These are phyloP conservation scores for Adansonia grandidieri DNA, from an alignment of 441 rosid genomes.

Conservation along the genomic window DNA sequence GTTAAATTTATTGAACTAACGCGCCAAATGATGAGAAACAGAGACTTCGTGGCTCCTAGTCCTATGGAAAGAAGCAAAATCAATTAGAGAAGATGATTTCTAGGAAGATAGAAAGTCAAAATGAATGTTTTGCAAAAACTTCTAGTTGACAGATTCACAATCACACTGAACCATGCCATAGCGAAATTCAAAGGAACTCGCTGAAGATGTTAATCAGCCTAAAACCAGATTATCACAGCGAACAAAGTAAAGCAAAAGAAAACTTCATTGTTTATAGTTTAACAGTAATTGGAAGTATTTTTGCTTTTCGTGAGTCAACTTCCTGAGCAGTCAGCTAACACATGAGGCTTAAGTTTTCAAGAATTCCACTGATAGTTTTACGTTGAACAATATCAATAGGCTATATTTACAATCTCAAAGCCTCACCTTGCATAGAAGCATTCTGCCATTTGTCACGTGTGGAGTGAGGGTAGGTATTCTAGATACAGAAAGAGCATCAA, in stretches of 20 bases:
- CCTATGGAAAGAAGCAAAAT: neutral
- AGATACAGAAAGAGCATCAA: constrained; percentile 76
- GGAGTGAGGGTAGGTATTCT: constrained; percentile 65
- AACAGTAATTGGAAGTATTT: neutral
- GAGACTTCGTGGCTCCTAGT: neutral
- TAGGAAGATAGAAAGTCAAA: neutral
- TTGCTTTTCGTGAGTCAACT: neutral
- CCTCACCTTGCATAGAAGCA: constrained; percentile 62
- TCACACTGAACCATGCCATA: neutral
- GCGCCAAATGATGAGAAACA: neutral
- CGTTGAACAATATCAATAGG: neutral
- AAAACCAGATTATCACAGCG: neutral
- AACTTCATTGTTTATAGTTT: neutral
- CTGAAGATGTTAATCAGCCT: neutral
- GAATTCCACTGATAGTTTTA: constrained; percentile 8
- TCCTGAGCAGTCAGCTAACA: neutral
- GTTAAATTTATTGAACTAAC: neutral
- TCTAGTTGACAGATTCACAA: constrained; percentile 5
- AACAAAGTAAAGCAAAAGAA: constrained; percentile 6
- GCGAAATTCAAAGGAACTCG: neutral
- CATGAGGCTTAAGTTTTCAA: neutral
- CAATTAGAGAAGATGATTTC: neutral
- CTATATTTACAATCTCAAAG: neutral
- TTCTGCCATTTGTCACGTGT: constrained; percentile 51
- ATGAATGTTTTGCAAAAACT: neutral